Base-by-base conservation (phyloP, 768 basidiomycete species). In the Pulveroboletus frians region DNA sequence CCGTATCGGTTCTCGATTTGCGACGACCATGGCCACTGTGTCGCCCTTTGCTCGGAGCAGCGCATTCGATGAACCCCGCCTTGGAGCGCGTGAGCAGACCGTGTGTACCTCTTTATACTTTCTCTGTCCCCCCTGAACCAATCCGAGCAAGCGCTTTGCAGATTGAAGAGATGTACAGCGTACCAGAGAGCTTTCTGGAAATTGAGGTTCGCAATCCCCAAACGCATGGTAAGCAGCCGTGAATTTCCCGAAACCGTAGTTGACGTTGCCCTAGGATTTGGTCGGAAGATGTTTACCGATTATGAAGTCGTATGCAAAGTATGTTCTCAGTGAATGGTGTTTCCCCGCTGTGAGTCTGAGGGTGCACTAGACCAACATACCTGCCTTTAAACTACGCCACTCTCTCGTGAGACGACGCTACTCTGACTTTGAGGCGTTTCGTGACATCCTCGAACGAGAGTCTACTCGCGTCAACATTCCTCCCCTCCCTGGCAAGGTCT, bases 211-310 rank as follows among this genome's bases (percentile, higher is more conserved):
- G 89, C 59, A 96, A 95, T 66, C 94, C 95, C 7, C 92, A 95
- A 70, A 99, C 95, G 0, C 95, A 97, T 59, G 95, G 94, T 92
- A 49, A 48, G 51, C 18, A 7, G 20, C 14, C 14, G 6, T 0
- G 5, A 13, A 26, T 26, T 3, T 9, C 1, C 21, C 9, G 10
- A 38, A 23, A 26, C 23, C 4, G 11, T 40, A 34, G 17, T 27
- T 45, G 9, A 54, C n/a, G 4, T 26, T 27, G 30, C 32, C 21
- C 43, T 1, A 64, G 93, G 93, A 27, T 92, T 94, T 61, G 95
- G 96, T 26, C 77, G 96, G 60, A 97, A 97, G 78, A 95, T 95
- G 94, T 99, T 90, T 71, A 99, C 96, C 36, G 95, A 98, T 76
- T 98, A 98, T 63, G 96, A 99, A 73, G 85, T 99, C 50, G 86